Conservation (phyloP, 257 asterid species). For the Penstemon newberryi region DNA sequence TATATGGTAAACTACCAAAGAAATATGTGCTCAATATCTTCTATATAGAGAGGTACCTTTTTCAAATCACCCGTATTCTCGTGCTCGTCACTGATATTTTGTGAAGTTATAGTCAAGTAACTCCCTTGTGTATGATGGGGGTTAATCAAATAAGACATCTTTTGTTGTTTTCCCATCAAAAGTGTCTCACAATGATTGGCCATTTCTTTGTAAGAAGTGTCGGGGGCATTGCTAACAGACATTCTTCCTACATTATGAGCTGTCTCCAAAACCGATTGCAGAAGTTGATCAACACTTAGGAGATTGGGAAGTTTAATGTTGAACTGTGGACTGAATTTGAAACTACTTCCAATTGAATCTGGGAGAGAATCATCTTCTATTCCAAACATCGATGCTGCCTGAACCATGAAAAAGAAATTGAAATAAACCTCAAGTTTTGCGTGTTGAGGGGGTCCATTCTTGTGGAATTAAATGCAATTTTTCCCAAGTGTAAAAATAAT, state of each 20-base stretch:
- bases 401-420: constrained; percentile 24
- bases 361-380: constrained; percentile 49
- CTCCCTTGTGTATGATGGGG: constrained; percentile 46
- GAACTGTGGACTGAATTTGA: constrained; percentile 38
- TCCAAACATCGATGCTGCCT: constrained; percentile 49
- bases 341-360: constrained; percentile 43
- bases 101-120: constrained; percentile 47
- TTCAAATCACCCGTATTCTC: constrained; percentile 28
- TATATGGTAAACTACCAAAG: no score
- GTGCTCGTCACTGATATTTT: constrained; percentile 39
- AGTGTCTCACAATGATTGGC: constrained; percentile 74
- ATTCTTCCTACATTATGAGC: constrained; percentile 77
- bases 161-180: constrained; percentile 77
- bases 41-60: constrained; percentile 36
- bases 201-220: constrained; percentile 74
- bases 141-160: constrained; percentile 65
- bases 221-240: constrained; percentile 64
- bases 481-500: not conserved
- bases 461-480: no score
- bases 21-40: no score
- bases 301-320: constrained; percentile 60
- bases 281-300: constrained; percentile 84
- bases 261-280: constrained; percentile 89
- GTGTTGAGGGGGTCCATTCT: no score
- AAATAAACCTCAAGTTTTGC: no score